phyloP scores from a whole-genome alignment of 768 basidiomycete genomes.

The Solioccasus polychromus region DNA sequence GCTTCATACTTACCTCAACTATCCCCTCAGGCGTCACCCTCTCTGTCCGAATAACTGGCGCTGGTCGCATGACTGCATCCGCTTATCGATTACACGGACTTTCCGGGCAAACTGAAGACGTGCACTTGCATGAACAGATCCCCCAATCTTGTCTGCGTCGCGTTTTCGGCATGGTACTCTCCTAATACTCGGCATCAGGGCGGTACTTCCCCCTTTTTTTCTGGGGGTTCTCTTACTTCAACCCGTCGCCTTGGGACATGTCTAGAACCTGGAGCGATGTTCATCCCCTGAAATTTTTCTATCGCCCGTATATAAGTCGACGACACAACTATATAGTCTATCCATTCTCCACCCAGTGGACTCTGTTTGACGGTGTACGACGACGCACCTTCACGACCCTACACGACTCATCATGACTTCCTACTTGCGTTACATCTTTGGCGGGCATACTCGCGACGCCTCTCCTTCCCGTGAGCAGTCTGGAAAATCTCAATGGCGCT shows the following conservation, averaged over 20 bases:
- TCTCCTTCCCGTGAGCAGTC: slow-evolving; percentile 25
- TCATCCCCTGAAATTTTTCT: slow-evolving; percentile 21
- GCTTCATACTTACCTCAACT: slow-evolving; percentile 31
- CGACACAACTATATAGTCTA: background rate
- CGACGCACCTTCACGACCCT: slow-evolving; percentile 18
- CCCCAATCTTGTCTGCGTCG: slow-evolving; percentile 12
- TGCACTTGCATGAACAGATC: slow-evolving; percentile 16
- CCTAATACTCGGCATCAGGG: slow-evolving; percentile 13
- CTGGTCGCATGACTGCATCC: slow-evolving; percentile 8
- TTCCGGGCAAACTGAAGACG: slow-evolving; percentile 33
- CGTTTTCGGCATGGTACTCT: slow-evolving; percentile 22
- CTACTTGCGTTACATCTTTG: slow-evolving; percentile 49
- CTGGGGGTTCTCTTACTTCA: slow-evolving; percentile 36
- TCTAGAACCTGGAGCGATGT: slow-evolving; percentile 20
- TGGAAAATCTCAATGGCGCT: slow-evolving; percentile 43
- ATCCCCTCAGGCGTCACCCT: slow-evolving; percentile 11
- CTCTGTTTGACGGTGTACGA: slow-evolving; percentile 15
- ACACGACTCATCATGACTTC: slow-evolving; percentile 40
- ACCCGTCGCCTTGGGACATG: slow-evolving; percentile 18
- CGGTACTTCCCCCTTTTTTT: slow-evolving; percentile 23
- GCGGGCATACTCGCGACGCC: slow-evolving; percentile 30
- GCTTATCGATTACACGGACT: slow-evolving; percentile 21
- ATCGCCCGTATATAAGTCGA: slow-evolving; percentile 27
- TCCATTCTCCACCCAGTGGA: slow-evolving; percentile 13
- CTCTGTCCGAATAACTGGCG: slow-evolving; percentile 5